Evolutionary conservation across 1,284 basidiomycete species (phyloP).

Genomic region (Coniophora puteana): DNA sequence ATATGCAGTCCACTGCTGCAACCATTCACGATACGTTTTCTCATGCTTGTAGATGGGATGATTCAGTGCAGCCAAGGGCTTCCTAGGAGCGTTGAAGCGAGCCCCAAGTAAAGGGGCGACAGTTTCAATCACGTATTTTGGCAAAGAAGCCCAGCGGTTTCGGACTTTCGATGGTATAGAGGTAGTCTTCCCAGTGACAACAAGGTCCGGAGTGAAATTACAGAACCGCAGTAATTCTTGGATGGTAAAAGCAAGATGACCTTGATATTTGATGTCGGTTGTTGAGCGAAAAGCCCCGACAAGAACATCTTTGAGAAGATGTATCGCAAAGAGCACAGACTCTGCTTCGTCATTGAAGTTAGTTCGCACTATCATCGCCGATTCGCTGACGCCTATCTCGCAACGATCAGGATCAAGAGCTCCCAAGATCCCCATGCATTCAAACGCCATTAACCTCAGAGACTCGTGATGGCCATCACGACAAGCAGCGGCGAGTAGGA

Average conservation of each 20-base stretch:
- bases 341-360: constrained; percentile 87
- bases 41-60: constrained; percentile 79
- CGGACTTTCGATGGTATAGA: constrained; percentile 65
- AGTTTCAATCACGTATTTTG: constrained; percentile 85
- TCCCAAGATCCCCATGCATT: constrained; percentile 92
- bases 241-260: constrained; percentile 86
- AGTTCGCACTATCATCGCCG: constrained; percentile 70
- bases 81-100: constrained; percentile 53
- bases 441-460: constrained; percentile 72
- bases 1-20: constrained; percentile 85
- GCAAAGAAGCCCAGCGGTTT: constrained; percentile 74
- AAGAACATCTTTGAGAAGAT: constrained; percentile 84
- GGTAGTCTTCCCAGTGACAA: constrained; percentile 45
- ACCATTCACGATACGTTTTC: constrained; percentile 92
- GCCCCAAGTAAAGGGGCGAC: constrained; percentile 85
- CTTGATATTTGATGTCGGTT: constrained; percentile 92
- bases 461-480: constrained; percentile 76
- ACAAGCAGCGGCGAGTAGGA: constrained; percentile 69
- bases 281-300: constrained; percentile 93
- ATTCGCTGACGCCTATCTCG: constrained; percentile 60
- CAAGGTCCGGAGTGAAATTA: constrained; percentile 74
- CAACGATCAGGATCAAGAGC: constrained; percentile 96
- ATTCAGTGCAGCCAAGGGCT: constrained; percentile 32
- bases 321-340: constrained; percentile 77
- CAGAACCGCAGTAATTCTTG: constrained; percentile 92